phyloP scores from a whole-genome alignment of 768 basidiomycete genomes.

The Tylopilus sp. region DNA sequence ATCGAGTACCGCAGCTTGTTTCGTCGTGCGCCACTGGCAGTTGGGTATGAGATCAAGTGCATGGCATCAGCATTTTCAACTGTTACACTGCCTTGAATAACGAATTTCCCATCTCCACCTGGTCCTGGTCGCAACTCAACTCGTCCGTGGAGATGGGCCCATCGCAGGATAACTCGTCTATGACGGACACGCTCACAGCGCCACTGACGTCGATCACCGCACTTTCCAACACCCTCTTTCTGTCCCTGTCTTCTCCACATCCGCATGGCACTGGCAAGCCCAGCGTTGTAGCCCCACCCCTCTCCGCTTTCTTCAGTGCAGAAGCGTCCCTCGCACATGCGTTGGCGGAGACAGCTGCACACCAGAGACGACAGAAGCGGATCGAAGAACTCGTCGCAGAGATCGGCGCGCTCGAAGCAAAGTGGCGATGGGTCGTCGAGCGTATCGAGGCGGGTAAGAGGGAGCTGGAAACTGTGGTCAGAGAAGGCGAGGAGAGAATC shows the following conservation, averaged over 20 bases:
- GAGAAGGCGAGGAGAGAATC: constrained; percentile 71
- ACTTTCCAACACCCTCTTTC: constrained; percentile 67
- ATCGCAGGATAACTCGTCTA: constrained; percentile 29
- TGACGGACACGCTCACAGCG: constrained; percentile 58
- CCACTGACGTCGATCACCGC: constrained; percentile 62
- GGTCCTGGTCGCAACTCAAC: no score
- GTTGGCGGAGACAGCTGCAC: constrained; percentile 60
- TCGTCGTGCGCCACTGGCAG: no score
- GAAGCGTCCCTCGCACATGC: constrained; percentile 66
- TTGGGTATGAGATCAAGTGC: no score
- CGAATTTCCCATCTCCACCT: no score
- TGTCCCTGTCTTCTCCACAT: constrained; percentile 67
- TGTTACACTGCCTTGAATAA: no score
- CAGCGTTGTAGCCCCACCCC: constrained; percentile 41
- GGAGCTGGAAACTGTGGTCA: constrained; percentile 66
- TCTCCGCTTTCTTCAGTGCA: constrained; percentile 54
- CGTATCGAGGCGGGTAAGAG: constrained; percentile 63
- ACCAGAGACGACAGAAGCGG: constrained; percentile 72
- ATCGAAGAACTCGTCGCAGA: constrained; percentile 73
- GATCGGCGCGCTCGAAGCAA: constrained; percentile 60
- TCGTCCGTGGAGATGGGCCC: constrained; percentile 9
- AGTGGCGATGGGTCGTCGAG: constrained; percentile 66
- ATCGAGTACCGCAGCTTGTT: no score
- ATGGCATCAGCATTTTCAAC: no score
- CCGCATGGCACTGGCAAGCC: constrained; percentile 25